A percentile compares a stretch with the other conserved stretches of the same genome.
Evolutionary conservation across 176 grass and related monocot species (phyloP).

Genomic region (Zoysia pacifica): DNA sequence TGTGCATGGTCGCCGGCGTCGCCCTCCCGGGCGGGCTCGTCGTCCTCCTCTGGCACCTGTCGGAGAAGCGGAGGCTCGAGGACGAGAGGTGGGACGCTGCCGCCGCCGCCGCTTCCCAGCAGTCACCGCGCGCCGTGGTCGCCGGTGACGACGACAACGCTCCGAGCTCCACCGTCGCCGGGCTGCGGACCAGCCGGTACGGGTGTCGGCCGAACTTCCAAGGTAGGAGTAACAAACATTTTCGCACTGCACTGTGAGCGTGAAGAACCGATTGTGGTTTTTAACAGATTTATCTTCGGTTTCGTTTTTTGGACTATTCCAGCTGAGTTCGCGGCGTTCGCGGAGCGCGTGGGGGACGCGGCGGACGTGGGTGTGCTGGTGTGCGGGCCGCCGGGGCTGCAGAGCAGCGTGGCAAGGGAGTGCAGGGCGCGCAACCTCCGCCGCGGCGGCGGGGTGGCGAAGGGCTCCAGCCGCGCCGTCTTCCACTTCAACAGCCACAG

Average conservation of each 20-base stretch:
- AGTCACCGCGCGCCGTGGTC: constrained; percentile 8
- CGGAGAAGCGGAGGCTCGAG: constrained; percentile 54
- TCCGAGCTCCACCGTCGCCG: constrained; percentile 38
- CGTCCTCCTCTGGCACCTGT: constrained; percentile 71
- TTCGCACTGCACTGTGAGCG: neutral
- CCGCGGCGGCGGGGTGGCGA: constrained; percentile 23
- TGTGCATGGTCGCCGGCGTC: constrained; percentile 72
- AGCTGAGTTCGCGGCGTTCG: constrained; percentile 55
- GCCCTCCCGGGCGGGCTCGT: constrained; percentile 66
- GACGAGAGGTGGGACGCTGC: constrained; percentile 46
- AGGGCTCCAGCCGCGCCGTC: constrained; percentile 46
- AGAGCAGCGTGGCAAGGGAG: constrained; percentile 75
- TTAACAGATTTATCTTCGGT: no score
- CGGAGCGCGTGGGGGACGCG: constrained; percentile 35
- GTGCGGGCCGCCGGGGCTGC: constrained; percentile 74
- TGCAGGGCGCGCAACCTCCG: constrained; percentile 72
- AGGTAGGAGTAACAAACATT: constrained; percentile 46
- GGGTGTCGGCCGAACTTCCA: constrained; percentile 79
- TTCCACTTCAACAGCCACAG: constrained; percentile 99
- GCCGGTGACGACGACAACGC: constrained; percentile 7
- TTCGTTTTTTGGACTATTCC: neutral
- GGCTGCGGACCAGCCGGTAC: constrained; percentile 63
- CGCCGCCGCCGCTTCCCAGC: constrained; percentile 3
- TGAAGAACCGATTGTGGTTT: neutral
- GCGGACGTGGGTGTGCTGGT: constrained; percentile 64